A percentile compares a stretch with the other conserved stretches of the same genome.
phyloP scores from a whole-genome alignment of 768 basidiomycete genomes.

The Mycena amicta region DNA sequence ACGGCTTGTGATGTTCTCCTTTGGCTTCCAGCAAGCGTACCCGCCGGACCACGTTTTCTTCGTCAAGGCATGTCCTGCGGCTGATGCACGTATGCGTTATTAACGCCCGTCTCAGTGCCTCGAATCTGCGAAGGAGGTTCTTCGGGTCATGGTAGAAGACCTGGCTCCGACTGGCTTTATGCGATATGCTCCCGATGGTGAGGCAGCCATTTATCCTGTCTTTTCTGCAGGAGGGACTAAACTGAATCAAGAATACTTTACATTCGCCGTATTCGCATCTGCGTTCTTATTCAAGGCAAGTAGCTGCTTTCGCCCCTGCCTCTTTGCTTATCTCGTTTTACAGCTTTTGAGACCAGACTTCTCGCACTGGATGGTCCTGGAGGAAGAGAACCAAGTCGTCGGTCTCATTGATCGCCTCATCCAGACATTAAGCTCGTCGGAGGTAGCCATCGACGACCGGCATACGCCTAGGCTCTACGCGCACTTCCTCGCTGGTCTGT shows the following conservation, averaged over 20 bases:
- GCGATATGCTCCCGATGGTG: conserved; percentile 79
- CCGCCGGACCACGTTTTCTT: conserved; percentile 70
- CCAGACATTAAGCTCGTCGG: conserved; percentile 66
- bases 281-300: conserved; percentile 80
- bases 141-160: conserved; percentile 64
- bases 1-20: conserved; percentile 83
- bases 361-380: conserved; percentile 55
- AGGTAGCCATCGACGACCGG: conserved; percentile 78
- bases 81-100: conserved; percentile 14
- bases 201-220: conserved; percentile 17
- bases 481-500: conserved; percentile 72
- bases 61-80: conserved; percentile 51
- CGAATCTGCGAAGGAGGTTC: conserved; percentile 67
- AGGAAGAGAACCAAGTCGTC: conserved; percentile 73
- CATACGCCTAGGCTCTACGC: conserved; percentile 82
- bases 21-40: conserved; percentile 83
- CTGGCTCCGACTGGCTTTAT: conserved; percentile 74
- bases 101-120: conserved; percentile 54
- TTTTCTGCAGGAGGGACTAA: background rate
- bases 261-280: conserved; percentile 80
- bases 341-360: conserved; percentile 78
- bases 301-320: background rate
- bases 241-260: conserved; percentile 58
- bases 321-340: background rate
- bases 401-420: conserved; percentile 73